Conservation (phyloP, 352 stramenopile species). For the Pelagophyceae sp. region DNA sequence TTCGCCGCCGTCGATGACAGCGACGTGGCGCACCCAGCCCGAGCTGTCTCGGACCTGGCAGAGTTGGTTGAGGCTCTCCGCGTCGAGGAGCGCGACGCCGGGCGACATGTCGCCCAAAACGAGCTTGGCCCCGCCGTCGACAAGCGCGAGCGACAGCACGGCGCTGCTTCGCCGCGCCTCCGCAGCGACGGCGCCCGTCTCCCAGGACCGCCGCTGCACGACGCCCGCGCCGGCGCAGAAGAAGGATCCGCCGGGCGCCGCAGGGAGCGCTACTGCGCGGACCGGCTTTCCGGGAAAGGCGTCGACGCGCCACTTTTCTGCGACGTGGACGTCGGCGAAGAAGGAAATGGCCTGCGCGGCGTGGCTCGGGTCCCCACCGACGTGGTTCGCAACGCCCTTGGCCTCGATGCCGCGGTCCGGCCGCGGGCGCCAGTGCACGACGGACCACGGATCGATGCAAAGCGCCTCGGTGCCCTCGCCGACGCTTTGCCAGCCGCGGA, state of each 20-base stretch:
- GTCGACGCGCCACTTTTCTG: neutral
- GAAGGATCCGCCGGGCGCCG: neutral
- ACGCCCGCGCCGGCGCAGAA: neutral
- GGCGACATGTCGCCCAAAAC: neutral
- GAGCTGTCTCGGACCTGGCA: neutral
- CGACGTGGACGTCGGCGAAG: neutral
- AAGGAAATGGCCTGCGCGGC: neutral
- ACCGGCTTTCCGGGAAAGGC: neutral
- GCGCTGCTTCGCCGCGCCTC: too few relatives aligned
- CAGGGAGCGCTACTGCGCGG: neutral
- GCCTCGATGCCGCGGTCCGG: neutral
- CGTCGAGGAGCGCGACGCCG: neutral
- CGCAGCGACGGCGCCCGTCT: neutral
- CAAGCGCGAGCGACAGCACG: neutral
- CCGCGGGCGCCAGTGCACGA: neutral
- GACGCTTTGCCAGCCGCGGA: neutral
- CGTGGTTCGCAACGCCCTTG: neutral
- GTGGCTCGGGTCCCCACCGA: neutral
- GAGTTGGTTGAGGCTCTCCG: neutral
- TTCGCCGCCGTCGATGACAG: neutral
- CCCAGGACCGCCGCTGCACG: too few relatives aligned
- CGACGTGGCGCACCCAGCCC: slow-evolving; percentile 3
- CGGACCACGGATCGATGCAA: neutral
- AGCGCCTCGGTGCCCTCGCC: neutral
- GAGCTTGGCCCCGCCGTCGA: neutral